Evolutionary conservation across 768 basidiomycete species (phyloP).

Genomic region (Lentinula raphanica): DNA sequence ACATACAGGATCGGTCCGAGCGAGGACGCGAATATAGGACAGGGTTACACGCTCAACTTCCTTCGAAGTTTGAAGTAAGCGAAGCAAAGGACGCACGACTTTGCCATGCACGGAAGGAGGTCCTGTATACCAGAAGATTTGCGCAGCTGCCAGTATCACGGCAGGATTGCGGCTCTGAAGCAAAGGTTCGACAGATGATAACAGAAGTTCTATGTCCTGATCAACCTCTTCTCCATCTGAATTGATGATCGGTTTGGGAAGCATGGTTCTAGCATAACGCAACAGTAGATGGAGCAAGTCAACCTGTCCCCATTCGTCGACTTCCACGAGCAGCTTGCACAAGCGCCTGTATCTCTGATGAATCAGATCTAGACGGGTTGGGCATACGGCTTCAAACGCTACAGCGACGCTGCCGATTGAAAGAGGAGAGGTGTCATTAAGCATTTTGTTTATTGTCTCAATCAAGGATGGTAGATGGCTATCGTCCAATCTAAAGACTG

Average conservation of each 20-base stretch:
- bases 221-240: slow-evolving; percentile 57
- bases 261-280: slow-evolving; percentile 81
- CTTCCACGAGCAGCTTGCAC: slow-evolving; percentile 80
- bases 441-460: slow-evolving; percentile 56
- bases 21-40: slow-evolving; percentile 64
- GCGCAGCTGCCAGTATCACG: slow-evolving; percentile 73
- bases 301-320: slow-evolving; percentile 96
- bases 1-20: slow-evolving; percentile 62
- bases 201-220: slow-evolving; percentile 67
- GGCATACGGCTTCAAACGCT: slow-evolving; percentile 86
- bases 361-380: slow-evolving; percentile 78
- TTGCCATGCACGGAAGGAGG: slow-evolving; percentile 50
- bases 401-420: slow-evolving; percentile 82
- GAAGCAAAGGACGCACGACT: slow-evolving; percentile 67
- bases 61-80: slow-evolving; percentile 61
- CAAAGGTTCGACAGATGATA: slow-evolving; percentile 68
- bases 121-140: slow-evolving; percentile 69
- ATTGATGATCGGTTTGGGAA: slow-evolving; percentile 51
- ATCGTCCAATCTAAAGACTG: slow-evolving; percentile 57
- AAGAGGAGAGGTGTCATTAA: slow-evolving; percentile 76
- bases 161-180: slow-evolving; percentile 87
- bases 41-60: slow-evolving; percentile 76
- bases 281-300: slow-evolving; percentile 71
- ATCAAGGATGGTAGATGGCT: slow-evolving; percentile 69
- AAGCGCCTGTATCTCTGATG: slow-evolving; percentile 85